These are phyloP conservation scores for Lophium mytilinum DNA, from an alignment of 495 filamentous ascomycete species.

Conservation along the genomic window DNA sequence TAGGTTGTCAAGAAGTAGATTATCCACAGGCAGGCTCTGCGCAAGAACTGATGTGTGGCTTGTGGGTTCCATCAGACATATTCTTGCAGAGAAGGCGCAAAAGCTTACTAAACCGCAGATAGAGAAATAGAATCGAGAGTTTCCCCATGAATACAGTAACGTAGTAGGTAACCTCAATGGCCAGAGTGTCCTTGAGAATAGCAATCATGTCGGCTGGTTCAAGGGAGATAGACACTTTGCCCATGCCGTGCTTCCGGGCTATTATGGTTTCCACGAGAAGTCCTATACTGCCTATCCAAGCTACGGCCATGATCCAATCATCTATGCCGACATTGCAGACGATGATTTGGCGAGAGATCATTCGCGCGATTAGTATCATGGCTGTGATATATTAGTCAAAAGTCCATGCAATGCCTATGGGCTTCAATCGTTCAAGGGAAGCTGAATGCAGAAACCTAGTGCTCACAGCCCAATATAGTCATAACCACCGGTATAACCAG, in stretches of 20 bases:
- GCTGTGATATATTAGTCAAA: not conserved
- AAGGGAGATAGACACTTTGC: not conserved
- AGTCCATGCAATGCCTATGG: too few species aligned
- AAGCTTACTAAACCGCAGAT: constrained; percentile 37
- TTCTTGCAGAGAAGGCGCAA: too few species aligned
- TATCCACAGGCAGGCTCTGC: constrained; percentile 22
- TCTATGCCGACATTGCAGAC: not conserved
- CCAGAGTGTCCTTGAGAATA: constrained; percentile 24
- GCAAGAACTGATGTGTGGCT: not conserved
- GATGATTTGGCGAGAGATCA: not conserved
- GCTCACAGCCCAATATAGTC: not conserved
- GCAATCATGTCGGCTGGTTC: not conserved
- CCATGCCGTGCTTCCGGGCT: not conserved
- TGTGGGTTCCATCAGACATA: too few species aligned
- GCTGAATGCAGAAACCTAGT: not conserved
- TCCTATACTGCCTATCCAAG: not conserved
- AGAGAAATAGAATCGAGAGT: constrained; percentile 39
- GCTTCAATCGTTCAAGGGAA: too few species aligned
- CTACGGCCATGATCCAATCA: not conserved
- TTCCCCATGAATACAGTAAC: constrained; percentile 34
- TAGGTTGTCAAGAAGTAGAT: constrained; percentile 32
- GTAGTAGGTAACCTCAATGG: constrained; percentile 39
- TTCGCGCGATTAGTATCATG: not conserved
- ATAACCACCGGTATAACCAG: not conserved
- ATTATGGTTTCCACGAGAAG: not conserved